These are phyloP conservation scores for Neopestalotiopsis sp. DNA, from an alignment of 2,329 filamentous ascomycete species.

Conservation along the genomic window DNA sequence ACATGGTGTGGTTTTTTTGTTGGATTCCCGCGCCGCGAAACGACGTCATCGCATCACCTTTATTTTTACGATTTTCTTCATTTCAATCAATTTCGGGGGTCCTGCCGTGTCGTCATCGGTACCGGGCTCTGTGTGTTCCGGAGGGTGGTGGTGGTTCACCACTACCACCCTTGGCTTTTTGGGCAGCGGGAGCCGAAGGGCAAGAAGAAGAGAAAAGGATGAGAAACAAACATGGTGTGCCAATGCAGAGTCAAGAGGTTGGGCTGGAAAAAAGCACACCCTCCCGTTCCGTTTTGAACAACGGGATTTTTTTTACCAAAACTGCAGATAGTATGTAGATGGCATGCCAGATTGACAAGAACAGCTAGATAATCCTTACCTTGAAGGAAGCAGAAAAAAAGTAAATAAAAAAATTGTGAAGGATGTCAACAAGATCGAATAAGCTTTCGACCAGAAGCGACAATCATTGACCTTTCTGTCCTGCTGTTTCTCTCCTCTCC, in stretches of 20 bases:
- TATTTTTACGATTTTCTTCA: background rate
- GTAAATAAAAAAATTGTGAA: background rate
- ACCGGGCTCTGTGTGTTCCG: constrained; percentile 10
- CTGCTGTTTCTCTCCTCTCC: background rate
- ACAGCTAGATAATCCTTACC: background rate
- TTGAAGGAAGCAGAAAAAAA: background rate
- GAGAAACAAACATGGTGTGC: too few relatives aligned
- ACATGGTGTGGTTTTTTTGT: background rate
- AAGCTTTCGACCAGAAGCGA: constrained; percentile 12
- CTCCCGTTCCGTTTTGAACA: background rate
- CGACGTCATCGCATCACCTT: constrained; percentile 9
- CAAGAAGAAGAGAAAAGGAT: background rate
- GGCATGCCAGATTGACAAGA: background rate
- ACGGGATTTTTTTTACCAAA: background rate
- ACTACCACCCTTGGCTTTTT: background rate
- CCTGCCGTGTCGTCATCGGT: constrained; percentile 12
- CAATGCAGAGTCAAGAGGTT: too few relatives aligned
- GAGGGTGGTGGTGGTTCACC: background rate
- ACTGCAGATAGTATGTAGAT: background rate
- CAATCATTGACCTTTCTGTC: constrained; percentile 6
- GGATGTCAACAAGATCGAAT: background rate
- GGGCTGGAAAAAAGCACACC: too few relatives aligned
- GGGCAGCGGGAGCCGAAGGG: background rate
- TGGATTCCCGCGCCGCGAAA: background rate
- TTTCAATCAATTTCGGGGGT: background rate